phyloP scores from a whole-genome alignment of 768 basidiomycete species.

The Termitomyces sp. region DNA sequence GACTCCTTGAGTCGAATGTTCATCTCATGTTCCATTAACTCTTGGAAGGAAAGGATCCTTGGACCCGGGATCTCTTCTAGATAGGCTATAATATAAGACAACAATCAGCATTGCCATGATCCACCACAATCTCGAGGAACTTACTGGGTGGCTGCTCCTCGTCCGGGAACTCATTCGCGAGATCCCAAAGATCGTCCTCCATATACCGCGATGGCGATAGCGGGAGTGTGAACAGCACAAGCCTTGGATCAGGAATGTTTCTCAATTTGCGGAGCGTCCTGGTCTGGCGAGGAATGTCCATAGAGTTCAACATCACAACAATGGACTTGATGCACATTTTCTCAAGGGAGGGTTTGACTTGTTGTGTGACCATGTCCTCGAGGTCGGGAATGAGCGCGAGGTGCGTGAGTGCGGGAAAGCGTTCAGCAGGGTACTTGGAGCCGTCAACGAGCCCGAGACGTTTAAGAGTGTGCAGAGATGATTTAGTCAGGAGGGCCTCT shows the following conservation, averaged over 20 bases:
- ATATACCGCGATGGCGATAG: constrained; percentile 10
- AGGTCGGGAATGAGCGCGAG: constrained; percentile 8
- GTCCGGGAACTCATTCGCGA: constrained; percentile 16
- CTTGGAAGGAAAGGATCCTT: constrained; percentile 11
- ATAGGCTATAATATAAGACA: constrained; percentile 3
- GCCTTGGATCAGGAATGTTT: constrained; percentile 9
- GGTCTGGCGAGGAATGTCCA: neutral
- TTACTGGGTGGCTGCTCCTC: constrained; percentile 12
- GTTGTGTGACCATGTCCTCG: constrained; percentile 1
- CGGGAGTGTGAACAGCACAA: constrained; percentile 16
- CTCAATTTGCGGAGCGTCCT: constrained; percentile 2
- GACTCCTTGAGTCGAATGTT: neutral
- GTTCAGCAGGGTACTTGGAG: constrained; percentile 5
- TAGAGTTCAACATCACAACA: constrained; percentile 12
- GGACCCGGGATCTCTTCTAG: constrained; percentile 7
- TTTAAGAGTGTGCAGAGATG: constrained; percentile 5
- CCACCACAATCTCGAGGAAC: neutral
- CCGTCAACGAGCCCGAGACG: constrained; percentile 9
- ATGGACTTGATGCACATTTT: constrained; percentile 8
- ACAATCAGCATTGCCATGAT: neutral
- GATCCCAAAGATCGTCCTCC: constrained; percentile 19
- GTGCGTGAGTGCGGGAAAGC: constrained; percentile 13
- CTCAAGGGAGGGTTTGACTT: constrained; percentile 5
- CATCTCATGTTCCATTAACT: constrained; percentile 1
- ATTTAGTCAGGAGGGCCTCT: neutral